Conservation (phyloP, 2,329 filamentous ascomycete species). For the Ophiocordyceps australis region DNA sequence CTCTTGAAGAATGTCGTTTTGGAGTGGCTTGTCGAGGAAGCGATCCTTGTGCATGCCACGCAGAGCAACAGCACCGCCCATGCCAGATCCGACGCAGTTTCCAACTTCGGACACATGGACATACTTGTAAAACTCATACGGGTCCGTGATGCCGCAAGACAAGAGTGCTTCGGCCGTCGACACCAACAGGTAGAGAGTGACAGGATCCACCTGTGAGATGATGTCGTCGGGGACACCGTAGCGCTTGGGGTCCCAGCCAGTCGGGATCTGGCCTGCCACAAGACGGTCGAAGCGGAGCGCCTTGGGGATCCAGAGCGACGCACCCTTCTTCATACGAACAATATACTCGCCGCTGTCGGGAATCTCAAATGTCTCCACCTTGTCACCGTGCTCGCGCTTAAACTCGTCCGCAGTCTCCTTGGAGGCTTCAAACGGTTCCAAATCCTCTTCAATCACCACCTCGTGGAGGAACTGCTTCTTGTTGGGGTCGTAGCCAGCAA, state of each 20-base stretch:
- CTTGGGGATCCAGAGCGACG: conserved; percentile 89
- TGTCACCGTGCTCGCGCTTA: conserved; percentile 90
- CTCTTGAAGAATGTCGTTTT: conserved; percentile 97
- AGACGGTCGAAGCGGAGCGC: conserved; percentile 93
- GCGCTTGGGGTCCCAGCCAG: conserved; percentile 89
- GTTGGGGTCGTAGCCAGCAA: conserved; percentile 91
- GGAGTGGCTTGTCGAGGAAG: conserved; percentile 88
- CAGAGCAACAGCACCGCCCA: conserved; percentile 83
- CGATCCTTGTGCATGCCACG: conserved; percentile 98
- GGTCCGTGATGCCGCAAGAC: conserved; percentile 89
- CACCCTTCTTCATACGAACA: conserved; percentile 88
- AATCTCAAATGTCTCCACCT: conserved; percentile 94
- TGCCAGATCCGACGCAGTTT: conserved; percentile 96
- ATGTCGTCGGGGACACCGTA: conserved; percentile 97
- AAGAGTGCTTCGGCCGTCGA: conserved; percentile 85
- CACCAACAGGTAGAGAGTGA: conserved; percentile 87
- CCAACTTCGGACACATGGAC: conserved; percentile 95
- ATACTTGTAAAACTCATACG: conserved; percentile 99
- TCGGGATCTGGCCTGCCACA: conserved; percentile 91
- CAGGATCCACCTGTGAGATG: conserved; percentile 90
- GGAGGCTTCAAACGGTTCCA: conserved; percentile 91
- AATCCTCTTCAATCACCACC: conserved; percentile 90
- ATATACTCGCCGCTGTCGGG: conserved; percentile 86
- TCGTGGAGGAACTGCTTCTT: conserved; percentile 98
- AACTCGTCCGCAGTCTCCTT: conserved; percentile 97